Conservation (phyloP, 208 protist species). For the Leishmania aethiopica region DNA sequence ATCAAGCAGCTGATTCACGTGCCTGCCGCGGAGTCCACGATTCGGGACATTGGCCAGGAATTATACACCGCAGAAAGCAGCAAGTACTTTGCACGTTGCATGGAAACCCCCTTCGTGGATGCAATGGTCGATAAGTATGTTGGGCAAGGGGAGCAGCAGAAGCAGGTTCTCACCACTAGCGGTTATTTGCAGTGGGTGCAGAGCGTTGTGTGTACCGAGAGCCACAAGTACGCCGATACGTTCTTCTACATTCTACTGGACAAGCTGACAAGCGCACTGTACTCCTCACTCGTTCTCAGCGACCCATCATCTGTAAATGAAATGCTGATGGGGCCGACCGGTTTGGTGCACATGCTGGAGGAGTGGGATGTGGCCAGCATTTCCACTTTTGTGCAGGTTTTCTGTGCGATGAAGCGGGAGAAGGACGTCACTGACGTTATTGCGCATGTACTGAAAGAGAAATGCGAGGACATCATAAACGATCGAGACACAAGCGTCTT, state of each 20-base stretch:
- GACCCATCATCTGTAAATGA: conserved; percentile 16
- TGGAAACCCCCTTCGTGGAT: conserved; percentile 38
- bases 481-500: conserved; percentile 10
- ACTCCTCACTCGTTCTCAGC: conserved; percentile 22
- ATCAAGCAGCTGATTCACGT: conserved; percentile 25
- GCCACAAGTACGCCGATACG: conserved; percentile 21
- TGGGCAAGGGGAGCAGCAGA: conserved; percentile 18
- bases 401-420: conserved; percentile 25
- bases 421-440: conserved; percentile 33
- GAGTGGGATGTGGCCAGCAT: conserved; percentile 33
- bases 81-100: conserved; percentile 30
- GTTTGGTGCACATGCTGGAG: conserved; percentile 14
- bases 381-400: conserved; percentile 20
- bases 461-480: conserved; percentile 10
- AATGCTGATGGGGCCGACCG: conserved; percentile 24
- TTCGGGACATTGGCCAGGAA: conserved; percentile 30
- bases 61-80: conserved; percentile 29
- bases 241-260: conserved; percentile 35
- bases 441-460: conserved; percentile 22
- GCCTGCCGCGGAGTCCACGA: conserved; percentile 8
- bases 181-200: conserved; percentile 35
- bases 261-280: conserved; percentile 27
- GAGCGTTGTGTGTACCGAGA: conserved; percentile 13
- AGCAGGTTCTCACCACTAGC: conserved; percentile 3
- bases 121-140: conserved; percentile 29